Evolutionary conservation across 2,329 filamentous ascomycete species (phyloP).

Genomic region (Cordyceps pruinosa): DNA sequence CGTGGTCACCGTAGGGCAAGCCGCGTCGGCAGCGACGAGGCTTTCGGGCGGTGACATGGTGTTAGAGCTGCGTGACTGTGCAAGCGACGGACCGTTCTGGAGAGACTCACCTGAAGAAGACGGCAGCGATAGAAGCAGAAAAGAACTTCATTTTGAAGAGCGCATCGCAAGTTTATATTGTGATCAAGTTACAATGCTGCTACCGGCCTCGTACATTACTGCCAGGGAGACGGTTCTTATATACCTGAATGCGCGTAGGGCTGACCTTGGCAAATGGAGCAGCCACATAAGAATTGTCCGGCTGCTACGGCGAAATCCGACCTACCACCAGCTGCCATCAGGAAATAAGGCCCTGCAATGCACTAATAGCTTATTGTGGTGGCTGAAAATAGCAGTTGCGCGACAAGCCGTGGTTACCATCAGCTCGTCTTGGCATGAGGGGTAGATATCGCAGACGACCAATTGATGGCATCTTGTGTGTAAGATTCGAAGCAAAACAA

Average conservation of each 20-base stretch:
- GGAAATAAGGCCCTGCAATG: neutral
- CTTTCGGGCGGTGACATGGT: neutral
- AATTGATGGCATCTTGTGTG: neutral
- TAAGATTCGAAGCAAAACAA: neutral
- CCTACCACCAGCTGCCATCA: neutral
- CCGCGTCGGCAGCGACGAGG: conserved; percentile 1
- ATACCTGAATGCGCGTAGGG: neutral
- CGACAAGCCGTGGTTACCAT: neutral
- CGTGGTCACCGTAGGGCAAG: conserved; percentile 29
- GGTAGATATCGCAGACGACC: neutral
- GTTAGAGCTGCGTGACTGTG: neutral
- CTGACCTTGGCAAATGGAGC: neutral
- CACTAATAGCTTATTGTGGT: neutral
- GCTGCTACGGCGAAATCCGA: neutral
- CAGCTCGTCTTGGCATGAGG: conserved; percentile 10
- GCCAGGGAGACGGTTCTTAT: neutral
- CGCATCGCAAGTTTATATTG: neutral
- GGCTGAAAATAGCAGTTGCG: neutral
- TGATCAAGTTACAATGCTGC: neutral
- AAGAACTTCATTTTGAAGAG: neutral
- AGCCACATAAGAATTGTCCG: too few species aligned
- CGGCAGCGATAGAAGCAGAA: neutral
- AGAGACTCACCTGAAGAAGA: neutral
- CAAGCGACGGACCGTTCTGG: neutral
- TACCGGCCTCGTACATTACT: too few species aligned